Conservation (phyloP, 1,139 yeast species). For the Petasospora fabianii region DNA sequence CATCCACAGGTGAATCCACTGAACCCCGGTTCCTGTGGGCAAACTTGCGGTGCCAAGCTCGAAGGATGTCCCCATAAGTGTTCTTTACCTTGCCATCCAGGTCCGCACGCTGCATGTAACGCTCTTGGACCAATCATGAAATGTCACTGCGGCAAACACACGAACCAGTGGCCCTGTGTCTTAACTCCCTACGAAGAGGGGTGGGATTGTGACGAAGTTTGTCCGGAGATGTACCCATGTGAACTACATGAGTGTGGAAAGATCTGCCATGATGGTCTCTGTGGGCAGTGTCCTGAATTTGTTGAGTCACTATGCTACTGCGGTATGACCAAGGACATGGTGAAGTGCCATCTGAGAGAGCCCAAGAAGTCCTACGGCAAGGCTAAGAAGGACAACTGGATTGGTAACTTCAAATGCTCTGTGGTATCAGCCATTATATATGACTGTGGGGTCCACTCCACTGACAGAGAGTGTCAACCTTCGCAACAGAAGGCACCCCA, state of each 20-base stretch:
- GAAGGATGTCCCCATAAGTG: conserved; percentile 73
- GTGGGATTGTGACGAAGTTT: conserved; percentile 64
- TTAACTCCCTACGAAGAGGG: conserved; percentile 65
- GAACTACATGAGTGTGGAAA: conserved; percentile 63
- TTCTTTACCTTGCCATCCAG: conserved; percentile 79
- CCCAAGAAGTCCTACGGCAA: conserved; percentile 29
- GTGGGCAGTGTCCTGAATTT: conserved; percentile 63
- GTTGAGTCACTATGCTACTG: conserved; percentile 64
- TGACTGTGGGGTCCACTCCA: conserved; percentile 68
- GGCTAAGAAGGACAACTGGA: conserved; percentile 39
- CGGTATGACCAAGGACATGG: conserved; percentile 47
- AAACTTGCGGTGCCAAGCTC: conserved; percentile 59
- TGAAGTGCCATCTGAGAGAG: conserved; percentile 48
- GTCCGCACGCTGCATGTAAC: conserved; percentile 80
- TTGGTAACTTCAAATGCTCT: conserved; percentile 63
- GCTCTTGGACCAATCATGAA: conserved; percentile 67
- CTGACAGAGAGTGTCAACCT: conserved; percentile 58
- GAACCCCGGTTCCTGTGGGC: conserved; percentile 88
- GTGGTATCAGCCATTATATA: conserved; percentile 46
- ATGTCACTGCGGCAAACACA: conserved; percentile 73
- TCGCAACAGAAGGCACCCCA: conserved; percentile 29
- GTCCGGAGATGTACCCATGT: conserved; percentile 62
- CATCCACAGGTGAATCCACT: conserved; percentile 61
- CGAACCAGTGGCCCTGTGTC: conserved; percentile 67
- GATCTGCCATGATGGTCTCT: conserved; percentile 69